phyloP scores from a whole-genome alignment of 768 basidiomycete species.

The Collybia nuda region DNA sequence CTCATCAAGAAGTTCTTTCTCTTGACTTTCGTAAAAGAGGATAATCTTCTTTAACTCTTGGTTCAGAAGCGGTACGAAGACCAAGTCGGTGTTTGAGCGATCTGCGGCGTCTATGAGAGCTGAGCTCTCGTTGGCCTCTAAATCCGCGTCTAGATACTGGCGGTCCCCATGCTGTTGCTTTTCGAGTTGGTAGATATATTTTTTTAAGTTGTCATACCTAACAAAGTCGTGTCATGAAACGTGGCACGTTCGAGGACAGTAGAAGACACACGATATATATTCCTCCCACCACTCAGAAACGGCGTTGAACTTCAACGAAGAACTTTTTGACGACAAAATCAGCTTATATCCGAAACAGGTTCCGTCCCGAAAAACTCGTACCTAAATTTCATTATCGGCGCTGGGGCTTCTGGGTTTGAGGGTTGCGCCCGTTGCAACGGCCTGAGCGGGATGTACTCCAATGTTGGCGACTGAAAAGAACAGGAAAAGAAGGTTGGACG shows the following conservation, averaged over 20 bases:
- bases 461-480: not conserved
- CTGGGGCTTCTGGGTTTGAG: constrained; percentile 16
- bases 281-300: constrained; percentile 93
- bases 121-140: constrained; percentile 64
- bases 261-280: constrained; percentile 72
- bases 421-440: constrained; percentile 23
- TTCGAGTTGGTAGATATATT: constrained; percentile 83
- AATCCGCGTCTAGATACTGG: constrained; percentile 38
- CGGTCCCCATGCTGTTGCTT: constrained; percentile 60
- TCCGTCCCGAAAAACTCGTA: constrained; percentile 19
- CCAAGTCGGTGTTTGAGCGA: constrained; percentile 43
- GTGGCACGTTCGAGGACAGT: not conserved
- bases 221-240: not conserved
- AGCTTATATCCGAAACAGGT: not conserved
- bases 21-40: constrained; percentile 76
- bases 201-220: constrained; percentile 86
- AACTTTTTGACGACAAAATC: constrained; percentile 38
- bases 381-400: constrained; percentile 62
- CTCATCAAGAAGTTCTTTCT: constrained; percentile 67
- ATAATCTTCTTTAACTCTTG: constrained; percentile 80
- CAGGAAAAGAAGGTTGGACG: not conserved
- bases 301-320: constrained; percentile 88
- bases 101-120: constrained; percentile 47
- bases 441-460: constrained; percentile 42
- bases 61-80: constrained; percentile 78